phyloP scores from a whole-genome alignment of 202 grass and related monocot genomes.

The Digitaria exilis region DNA sequence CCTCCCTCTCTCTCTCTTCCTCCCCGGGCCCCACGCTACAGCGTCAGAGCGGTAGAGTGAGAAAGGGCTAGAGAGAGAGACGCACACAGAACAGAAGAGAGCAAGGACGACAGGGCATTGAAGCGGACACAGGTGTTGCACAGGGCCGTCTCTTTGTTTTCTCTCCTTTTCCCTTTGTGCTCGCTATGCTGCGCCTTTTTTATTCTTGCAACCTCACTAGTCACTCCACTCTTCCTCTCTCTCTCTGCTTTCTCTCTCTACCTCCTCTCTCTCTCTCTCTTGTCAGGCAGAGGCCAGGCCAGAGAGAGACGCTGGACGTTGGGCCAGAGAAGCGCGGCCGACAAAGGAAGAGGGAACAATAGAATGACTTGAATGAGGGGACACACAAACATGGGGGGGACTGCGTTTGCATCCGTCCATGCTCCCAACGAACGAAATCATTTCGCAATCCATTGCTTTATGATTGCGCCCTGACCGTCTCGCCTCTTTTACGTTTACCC shows the following conservation, averaged over 20 bases:
- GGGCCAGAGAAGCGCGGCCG: too few species aligned
- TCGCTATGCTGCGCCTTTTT: slow-evolving; percentile 24
- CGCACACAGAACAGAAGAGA: too few species aligned
- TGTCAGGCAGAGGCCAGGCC: slow-evolving; percentile 11
- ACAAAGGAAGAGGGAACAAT: slow-evolving; percentile 62
- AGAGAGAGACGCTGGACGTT: neutral
- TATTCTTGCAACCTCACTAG: neutral
- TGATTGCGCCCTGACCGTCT: slow-evolving; percentile 43
- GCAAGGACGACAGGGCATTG: slow-evolving; percentile 35
- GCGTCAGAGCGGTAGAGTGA: neutral
- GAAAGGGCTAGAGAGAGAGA: neutral
- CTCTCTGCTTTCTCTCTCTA: neutral
- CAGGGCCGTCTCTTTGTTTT: slow-evolving; percentile 13
- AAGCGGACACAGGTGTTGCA: slow-evolving; percentile 45
- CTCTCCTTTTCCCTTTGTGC: slow-evolving; percentile 1
- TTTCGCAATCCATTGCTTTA: slow-evolving; percentile 77
- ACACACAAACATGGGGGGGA: slow-evolving; percentile 65
- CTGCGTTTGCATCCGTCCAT: slow-evolving; percentile 16
- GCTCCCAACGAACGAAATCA: slow-evolving; percentile 35
- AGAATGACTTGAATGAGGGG: slow-evolving; percentile 66
- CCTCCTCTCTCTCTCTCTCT: neutral
- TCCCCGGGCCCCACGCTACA: neutral
- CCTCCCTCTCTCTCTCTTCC: neutral
- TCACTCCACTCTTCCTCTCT: too few species aligned
- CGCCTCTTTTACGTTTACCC: neutral